Conservation (phyloP, 2,329 filamentous ascomycete genomes). For the Aspergillus ochraceus region DNA sequence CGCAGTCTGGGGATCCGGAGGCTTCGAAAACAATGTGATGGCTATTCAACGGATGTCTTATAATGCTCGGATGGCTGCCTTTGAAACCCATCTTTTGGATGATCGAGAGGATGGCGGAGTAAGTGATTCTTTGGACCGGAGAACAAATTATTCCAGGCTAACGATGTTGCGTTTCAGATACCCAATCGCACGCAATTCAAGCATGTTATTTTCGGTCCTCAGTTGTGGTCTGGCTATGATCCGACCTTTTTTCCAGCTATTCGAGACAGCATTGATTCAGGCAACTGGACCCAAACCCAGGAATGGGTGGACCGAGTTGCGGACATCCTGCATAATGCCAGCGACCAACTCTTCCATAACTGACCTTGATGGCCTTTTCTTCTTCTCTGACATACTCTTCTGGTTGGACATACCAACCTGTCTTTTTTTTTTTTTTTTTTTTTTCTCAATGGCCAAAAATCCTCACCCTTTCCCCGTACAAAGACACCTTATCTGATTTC, state of each 20-base stretch:
- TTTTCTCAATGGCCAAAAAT: background rate
- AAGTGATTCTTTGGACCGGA: constrained; percentile 46
- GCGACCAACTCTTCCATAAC: constrained; percentile 45
- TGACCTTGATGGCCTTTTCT: constrained; percentile 20
- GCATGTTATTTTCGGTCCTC: constrained; percentile 84
- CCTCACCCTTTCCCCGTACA: background rate
- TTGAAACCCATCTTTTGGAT: constrained; percentile 83
- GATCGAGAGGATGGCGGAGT: constrained; percentile 70
- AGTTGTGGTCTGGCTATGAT: constrained; percentile 70
- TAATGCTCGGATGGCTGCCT: constrained; percentile 75
- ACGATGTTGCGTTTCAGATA: constrained; percentile 31
- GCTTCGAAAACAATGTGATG: constrained; percentile 72
- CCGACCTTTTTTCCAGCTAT: constrained; percentile 78
- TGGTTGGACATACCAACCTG: background rate
- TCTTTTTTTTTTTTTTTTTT: no score
- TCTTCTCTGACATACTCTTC: background rate
- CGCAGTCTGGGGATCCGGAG: constrained; percentile 67
- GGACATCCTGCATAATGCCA: constrained; percentile 63
- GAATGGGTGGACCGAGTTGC: constrained; percentile 71
- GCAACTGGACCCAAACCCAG: constrained; percentile 69
- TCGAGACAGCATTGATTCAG: constrained; percentile 71
- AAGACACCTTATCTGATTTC: background rate
- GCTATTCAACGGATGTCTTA: constrained; percentile 69
- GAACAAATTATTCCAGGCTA: constrained; percentile 54
- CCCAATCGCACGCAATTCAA: constrained; percentile 78